These are phyloP conservation scores for Cyathus striatus DNA, from an alignment of 768 basidiomycete genomes.

Conservation along the genomic window DNA sequence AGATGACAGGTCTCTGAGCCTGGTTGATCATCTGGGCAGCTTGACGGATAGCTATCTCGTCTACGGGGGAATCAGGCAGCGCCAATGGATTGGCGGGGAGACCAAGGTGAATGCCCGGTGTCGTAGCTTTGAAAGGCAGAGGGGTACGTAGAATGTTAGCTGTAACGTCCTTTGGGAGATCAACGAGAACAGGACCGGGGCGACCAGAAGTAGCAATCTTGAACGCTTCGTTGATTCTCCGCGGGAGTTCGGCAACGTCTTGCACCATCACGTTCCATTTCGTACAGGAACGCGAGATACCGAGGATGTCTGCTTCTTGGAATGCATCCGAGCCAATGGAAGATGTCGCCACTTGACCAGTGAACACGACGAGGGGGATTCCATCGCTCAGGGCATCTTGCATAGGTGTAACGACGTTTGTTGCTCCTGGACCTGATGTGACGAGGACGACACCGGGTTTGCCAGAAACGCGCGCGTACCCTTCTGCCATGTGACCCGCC, in stretches of 20 bases:
- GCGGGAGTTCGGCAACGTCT: conserved; percentile 89
- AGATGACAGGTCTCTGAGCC: conserved; percentile 87
- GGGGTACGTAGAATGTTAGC: conserved; percentile 85
- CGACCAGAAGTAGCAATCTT: conserved; percentile 97
- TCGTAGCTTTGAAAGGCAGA: conserved; percentile 81
- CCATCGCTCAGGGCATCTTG: conserved; percentile 96
- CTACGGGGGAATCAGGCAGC: conserved; percentile 49
- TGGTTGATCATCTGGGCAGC: conserved; percentile 91
- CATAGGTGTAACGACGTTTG: conserved; percentile 97
- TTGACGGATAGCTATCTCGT: conserved; percentile 63
- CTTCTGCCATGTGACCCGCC: conserved; percentile 98
- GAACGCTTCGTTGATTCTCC: conserved; percentile 98
- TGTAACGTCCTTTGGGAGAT: conserved; percentile 98
- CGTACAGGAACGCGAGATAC: conserved; percentile 94
- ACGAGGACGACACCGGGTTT: conserved; percentile 98
- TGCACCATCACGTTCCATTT: conserved; percentile 99
- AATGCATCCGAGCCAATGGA: conserved; percentile 98
- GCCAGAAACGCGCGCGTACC: conserved; percentile 95
- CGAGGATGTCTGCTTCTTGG: conserved; percentile 96
- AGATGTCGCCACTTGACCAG: conserved; percentile 96
- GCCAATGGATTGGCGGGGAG: conserved; percentile 74
- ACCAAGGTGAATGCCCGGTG: conserved; percentile 70
- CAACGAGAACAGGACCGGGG: conserved; percentile 96
- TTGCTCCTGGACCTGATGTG: conserved; percentile 96
- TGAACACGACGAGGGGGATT: conserved; percentile 91